Conservation (phyloP, 2,329 filamentous ascomycete species). For the Diaporthe sp. region DNA sequence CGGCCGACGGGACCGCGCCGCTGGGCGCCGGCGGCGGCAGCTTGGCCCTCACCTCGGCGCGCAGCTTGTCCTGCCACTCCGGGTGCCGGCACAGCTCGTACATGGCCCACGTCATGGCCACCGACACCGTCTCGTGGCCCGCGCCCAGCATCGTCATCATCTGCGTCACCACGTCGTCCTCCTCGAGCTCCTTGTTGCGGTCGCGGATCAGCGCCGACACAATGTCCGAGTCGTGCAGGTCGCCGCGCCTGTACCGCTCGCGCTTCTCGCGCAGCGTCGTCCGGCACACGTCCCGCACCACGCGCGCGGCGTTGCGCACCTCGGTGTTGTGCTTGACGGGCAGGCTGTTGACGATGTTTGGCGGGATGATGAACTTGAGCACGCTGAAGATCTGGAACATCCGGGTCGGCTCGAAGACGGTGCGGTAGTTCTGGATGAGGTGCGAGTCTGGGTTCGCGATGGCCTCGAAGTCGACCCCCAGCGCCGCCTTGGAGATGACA, state of each 20-base stretch:
- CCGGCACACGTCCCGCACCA: constrained; percentile 16
- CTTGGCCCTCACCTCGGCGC: constrained; percentile 69
- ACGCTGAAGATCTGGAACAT: constrained; percentile 24
- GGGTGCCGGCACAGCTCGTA: constrained; percentile 73
- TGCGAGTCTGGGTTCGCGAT: constrained; percentile 10
- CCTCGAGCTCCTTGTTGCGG: constrained; percentile 25
- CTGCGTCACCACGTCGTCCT: constrained; percentile 22
- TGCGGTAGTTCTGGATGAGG: constrained; percentile 29
- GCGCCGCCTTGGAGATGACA: constrained; percentile 24
- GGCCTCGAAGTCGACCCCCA: constrained; percentile 27
- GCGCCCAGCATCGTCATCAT: constrained; percentile 24
- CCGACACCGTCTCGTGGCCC: constrained; percentile 75
- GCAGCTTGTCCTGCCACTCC: constrained; percentile 69
- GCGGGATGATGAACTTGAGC: constrained; percentile 16
- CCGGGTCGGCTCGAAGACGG: constrained; percentile 1
- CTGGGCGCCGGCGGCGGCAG: constrained; percentile 53
- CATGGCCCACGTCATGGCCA: constrained; percentile 73
- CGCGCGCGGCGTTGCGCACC: constrained; percentile 14
- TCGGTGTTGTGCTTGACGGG: constrained; percentile 21
- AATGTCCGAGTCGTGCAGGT: constrained; percentile 22
- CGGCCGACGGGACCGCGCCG: neutral
- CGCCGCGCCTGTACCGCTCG: constrained; percentile 18
- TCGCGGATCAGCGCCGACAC: constrained; percentile 22
- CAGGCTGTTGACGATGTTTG: neutral
- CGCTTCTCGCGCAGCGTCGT: constrained; percentile 11